Evolutionary conservation across 768 basidiomycete genomes (phyloP), one percentile per base, ranked within the genome.

Genomic region (Lactarius pseudohatsudake): DNA sequence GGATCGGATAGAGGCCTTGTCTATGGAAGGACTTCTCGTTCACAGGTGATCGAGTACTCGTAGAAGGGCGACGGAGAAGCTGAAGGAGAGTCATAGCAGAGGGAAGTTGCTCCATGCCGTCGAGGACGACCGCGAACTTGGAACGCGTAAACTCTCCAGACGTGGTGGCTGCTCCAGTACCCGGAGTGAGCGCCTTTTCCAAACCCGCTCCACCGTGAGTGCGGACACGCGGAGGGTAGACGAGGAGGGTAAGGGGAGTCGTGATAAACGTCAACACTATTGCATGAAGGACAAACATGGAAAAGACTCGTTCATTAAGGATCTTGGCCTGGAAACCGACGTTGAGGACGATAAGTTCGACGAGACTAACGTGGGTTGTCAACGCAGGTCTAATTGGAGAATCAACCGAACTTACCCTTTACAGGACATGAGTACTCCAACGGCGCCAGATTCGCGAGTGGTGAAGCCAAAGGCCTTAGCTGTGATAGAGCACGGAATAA

Each of bases 301-400:
- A 91, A 80, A 96, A 94, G 13, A 89, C 84, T 30, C 85, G 82
- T 0, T 80, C 76, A 72, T 85, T 81, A 56, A 90, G 80, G 63
- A 91, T 86, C 15, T 77, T 77, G 3, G 91, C 91, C 67, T 80
- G 75, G 9, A 92, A 80, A 59, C 94, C 94, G 69, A 96, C 87
- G 73, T 97, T 97, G 72, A 96, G 84, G 9, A 95, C 94, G 69
- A 97, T 95, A 34, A 96, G 85, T 75, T 96, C 94, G 30, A 95
- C 92, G 26, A 87, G 79, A 40, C 86, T 87, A 65, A 30, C 11
- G 28, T 64, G 43, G 64, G 18, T 64, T 40, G 41, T 66, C 32
- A 56, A 62, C 41, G 10, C 28, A 36, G 45, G 20, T 57, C 18
- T 15, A n/a, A 41, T 41, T 53, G 22, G 43, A 15, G 34, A 50